Conservation (phyloP, 2,329 filamentous ascomycete genomes). For the Ophiostoma populinum region DNA sequence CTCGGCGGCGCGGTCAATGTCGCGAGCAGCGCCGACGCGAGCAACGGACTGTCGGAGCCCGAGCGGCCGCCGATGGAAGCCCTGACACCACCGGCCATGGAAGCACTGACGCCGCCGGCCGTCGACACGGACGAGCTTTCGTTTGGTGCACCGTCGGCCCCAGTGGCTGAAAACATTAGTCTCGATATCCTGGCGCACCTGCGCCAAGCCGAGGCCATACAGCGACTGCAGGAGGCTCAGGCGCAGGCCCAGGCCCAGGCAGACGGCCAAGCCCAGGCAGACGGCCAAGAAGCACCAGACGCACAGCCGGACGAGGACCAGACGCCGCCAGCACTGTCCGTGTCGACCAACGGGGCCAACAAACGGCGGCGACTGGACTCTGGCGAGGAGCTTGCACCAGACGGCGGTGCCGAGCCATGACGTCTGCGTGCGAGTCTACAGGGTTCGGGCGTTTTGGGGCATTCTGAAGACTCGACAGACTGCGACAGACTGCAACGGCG, state of each 20-base stretch:
- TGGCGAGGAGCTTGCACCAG: constrained; percentile 30
- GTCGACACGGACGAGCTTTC: constrained; percentile 1
- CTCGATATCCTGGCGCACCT: neutral
- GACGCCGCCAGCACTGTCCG: constrained; percentile 27
- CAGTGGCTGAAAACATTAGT: neutral
- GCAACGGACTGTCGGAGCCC: constrained; percentile 16
- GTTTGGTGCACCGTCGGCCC: too few relatives aligned
- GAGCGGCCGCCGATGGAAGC: constrained; percentile 36
- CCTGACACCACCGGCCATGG: constrained; percentile 60
- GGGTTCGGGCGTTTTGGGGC: too few relatives aligned
- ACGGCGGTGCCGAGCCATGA: constrained; percentile 39
- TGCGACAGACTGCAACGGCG: too few relatives aligned
- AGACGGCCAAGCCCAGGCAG: neutral
- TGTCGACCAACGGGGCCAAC: constrained; percentile 34
- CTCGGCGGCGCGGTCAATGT: constrained; percentile 34
- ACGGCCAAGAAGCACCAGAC: too few relatives aligned
- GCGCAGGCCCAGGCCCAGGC: too few relatives aligned
- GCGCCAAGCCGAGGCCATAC: too few relatives aligned
- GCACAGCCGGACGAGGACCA: too few relatives aligned
- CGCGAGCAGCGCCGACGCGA: constrained; percentile 26
- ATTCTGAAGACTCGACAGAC: too few relatives aligned
- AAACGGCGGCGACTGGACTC: constrained; percentile 37
- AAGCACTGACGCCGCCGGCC: constrained; percentile 26
- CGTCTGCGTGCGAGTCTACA: too few relatives aligned
- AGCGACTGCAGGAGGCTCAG: too few relatives aligned